Percentiles rank a stretch among this genome's conserved stretches.
phyloP scores from a whole-genome alignment of 148 eudicot species.

The Heliosperma pusillum region DNA sequence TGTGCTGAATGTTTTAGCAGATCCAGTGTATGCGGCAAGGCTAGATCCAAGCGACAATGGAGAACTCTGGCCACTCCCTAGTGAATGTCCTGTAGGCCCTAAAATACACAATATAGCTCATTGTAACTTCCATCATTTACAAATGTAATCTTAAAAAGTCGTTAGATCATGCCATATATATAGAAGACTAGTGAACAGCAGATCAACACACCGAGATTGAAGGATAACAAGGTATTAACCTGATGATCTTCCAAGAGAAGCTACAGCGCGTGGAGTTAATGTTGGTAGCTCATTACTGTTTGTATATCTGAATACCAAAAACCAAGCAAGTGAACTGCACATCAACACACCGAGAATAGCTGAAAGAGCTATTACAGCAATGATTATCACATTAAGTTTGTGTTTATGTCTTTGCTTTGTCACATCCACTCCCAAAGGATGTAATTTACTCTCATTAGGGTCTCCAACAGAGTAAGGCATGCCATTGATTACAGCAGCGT shows the following conservation, averaged over 20 bases:
- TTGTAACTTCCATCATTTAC: neutral
- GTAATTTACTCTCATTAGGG: constrained; percentile 44
- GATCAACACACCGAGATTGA: neutral
- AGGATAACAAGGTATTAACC: constrained; percentile 40
- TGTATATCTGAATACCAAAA: constrained; percentile 35
- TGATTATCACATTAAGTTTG: constrained; percentile 42
- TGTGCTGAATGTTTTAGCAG: constrained; percentile 67
- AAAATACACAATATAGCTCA: constrained; percentile 16
- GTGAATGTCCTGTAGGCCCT: constrained; percentile 50
- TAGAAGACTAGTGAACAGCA: neutral
- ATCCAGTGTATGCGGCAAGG: constrained; percentile 63
- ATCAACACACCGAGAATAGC: constrained; percentile 48
- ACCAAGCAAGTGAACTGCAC: constrained; percentile 42
- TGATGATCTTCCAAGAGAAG: constrained; percentile 67
- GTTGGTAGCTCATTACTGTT: constrained; percentile 28
- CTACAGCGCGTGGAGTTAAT: constrained; percentile 37
- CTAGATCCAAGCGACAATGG: constrained; percentile 59
- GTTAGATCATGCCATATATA: neutral
- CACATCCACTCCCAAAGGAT: constrained; percentile 77
- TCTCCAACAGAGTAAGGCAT: constrained; percentile 52
- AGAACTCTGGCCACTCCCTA: constrained; percentile 65
- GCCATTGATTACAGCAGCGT: constrained; percentile 40
- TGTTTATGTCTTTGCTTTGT: constrained; percentile 36
- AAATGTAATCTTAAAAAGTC: neutral
- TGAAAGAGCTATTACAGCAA: constrained; percentile 68